These are phyloP conservation scores for Suillus tomentosus DNA, from an alignment of 768 basidiomycete species.

Conservation along the genomic window DNA sequence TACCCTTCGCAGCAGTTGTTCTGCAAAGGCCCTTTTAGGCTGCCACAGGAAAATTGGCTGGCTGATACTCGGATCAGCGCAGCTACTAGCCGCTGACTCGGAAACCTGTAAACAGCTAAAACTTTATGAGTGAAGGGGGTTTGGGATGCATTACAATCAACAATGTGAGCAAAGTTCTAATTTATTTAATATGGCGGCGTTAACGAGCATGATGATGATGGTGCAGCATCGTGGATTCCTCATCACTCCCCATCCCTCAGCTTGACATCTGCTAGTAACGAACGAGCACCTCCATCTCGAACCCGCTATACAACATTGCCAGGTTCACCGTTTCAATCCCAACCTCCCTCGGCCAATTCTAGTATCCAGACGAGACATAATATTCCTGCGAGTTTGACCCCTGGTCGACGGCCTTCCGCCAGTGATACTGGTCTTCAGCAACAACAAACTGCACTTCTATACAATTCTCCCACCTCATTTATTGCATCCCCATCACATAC, in stretches of 20 bases:
- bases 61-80: background rate
- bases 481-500: constrained; percentile 10
- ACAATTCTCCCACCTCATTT: constrained; percentile 13
- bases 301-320: constrained; percentile 26
- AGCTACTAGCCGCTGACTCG: background rate
- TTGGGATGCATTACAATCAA: constrained; percentile 34
- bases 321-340: constrained; percentile 6
- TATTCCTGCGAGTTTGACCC: constrained; percentile 28
- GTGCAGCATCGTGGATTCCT: constrained; percentile 23
- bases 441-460: constrained; percentile 12
- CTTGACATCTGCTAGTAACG: constrained; percentile 11
- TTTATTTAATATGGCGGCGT: background rate
- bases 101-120: background rate
- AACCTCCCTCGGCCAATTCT: constrained; percentile 7
- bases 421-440: constrained; percentile 18
- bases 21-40: too few species aligned
- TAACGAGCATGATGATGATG: background rate
- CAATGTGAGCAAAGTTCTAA: constrained; percentile 22
- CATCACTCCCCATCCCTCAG: constrained; percentile 26
- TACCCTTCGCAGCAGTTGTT: background rate
- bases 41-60: background rate
- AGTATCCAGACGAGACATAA: constrained; percentile 5
- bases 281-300: constrained; percentile 18
- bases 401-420: constrained; percentile 22
- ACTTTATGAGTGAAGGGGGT: background rate